phyloP scores from a whole-genome alignment of 306 rosid species.

The Cercis canadensis region DNA sequence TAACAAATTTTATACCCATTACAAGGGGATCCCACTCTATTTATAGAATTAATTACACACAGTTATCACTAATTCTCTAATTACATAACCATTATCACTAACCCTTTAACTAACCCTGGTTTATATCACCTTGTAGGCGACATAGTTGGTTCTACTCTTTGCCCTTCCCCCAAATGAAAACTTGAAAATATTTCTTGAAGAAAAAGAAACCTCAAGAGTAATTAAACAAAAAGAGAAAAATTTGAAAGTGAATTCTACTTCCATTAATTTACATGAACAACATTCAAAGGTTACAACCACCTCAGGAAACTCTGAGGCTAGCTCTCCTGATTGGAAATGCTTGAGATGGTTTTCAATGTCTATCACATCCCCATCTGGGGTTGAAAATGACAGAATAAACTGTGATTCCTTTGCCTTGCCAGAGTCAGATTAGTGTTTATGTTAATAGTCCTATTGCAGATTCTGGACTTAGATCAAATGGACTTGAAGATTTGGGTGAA shows the following conservation, averaged over 20 bases:
- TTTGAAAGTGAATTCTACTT: slow-evolving; percentile 19
- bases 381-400: slow-evolving; percentile 43
- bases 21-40: too few relatives aligned
- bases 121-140: too few relatives aligned
- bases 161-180: too few relatives aligned
- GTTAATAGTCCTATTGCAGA: too few relatives aligned
- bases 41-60: too few relatives aligned
- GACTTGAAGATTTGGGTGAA: too few relatives aligned
- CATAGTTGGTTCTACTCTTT: too few relatives aligned
- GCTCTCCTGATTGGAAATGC: slow-evolving; percentile 29
- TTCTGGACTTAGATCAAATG: too few relatives aligned
- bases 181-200: background rate
- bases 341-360: slow-evolving; percentile 38
- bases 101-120: too few relatives aligned
- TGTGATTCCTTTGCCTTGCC: slow-evolving; percentile 42
- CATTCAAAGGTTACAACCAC: slow-evolving; percentile 25
- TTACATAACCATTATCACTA: too few relatives aligned
- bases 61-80: too few relatives aligned
- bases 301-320: slow-evolving; percentile 37
- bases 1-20: too few relatives aligned
- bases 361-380: slow-evolving; percentile 35
- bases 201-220: slow-evolving; percentile 26
- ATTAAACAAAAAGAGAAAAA: slow-evolving; percentile 27
- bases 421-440: slow-evolving; percentile 44
- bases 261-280: slow-evolving; percentile 37